A percentile compares a stretch with the other conserved stretches of the same genome.
Conservation (phyloP, 108 stramenopile species). For the Seminavis robusta region DNA sequence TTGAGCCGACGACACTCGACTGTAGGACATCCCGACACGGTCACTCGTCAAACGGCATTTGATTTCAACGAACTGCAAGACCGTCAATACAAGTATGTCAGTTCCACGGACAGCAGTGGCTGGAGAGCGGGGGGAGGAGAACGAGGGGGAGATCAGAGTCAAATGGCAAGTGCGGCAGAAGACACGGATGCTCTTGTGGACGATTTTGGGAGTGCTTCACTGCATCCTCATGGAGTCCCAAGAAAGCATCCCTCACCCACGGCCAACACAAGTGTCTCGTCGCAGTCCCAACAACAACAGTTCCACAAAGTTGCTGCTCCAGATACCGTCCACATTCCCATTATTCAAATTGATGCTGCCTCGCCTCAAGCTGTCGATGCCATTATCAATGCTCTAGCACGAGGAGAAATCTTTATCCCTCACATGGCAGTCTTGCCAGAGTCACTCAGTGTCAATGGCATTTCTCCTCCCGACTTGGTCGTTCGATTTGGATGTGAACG, state of each 20-base stretch:
- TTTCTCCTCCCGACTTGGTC: slow-evolving; percentile 74
- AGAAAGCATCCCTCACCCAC: too few relatives aligned
- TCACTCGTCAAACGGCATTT: slow-evolving; percentile 86
- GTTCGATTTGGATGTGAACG: slow-evolving; percentile 84
- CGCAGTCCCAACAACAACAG: background rate
- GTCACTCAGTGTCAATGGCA: slow-evolving; percentile 71
- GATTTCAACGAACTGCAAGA: slow-evolving; percentile 91
- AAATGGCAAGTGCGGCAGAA: background rate
- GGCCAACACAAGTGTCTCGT: too few relatives aligned
- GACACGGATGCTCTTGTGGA: too few relatives aligned
- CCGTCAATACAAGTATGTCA: slow-evolving; percentile 86
- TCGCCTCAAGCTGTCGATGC: slow-evolving; percentile 49
- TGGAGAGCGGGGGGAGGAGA: slow-evolving; percentile 90
- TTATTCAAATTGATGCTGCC: slow-evolving; percentile 77
- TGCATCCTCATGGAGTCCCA: too few relatives aligned
- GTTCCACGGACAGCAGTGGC: slow-evolving; percentile 70
- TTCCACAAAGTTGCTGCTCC: slow-evolving; percentile 68
- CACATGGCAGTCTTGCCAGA: slow-evolving; percentile 81
- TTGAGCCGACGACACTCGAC: slow-evolving; percentile 56
- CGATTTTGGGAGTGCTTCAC: too few relatives aligned
- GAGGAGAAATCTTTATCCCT: slow-evolving; percentile 88
- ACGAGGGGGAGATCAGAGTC: slow-evolving; percentile 34
- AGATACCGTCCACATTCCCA: slow-evolving; percentile 84
- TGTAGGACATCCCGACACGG: slow-evolving; percentile 77
- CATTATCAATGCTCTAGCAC: slow-evolving; percentile 70